Evolutionary conservation across 352 stramenopile species (phyloP).

Genomic region (Pythium sukuiense): DNA sequence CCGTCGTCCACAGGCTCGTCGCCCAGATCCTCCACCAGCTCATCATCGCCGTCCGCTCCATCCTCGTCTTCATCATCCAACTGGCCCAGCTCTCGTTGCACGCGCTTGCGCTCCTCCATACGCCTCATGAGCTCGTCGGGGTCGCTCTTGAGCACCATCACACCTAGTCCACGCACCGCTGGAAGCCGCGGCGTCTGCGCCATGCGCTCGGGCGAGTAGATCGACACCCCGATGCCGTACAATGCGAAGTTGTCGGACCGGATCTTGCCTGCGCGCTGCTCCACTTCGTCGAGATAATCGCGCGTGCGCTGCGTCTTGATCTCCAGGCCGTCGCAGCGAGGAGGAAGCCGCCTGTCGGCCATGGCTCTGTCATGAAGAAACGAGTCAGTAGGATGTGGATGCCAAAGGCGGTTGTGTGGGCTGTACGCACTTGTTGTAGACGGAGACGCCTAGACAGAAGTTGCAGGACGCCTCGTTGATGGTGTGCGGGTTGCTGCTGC

Average conservation of each 20-base stretch:
- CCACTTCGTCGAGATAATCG: conserved; percentile 50
- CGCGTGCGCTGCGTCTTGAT: conserved; percentile 36
- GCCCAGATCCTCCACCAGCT: conserved; percentile 40
- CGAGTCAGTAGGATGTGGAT: neutral
- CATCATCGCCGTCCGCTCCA: conserved; percentile 36
- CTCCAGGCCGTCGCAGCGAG: conserved; percentile 58
- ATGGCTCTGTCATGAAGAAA: conserved; percentile 42
- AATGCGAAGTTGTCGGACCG: conserved; percentile 56
- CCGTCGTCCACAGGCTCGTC: conserved; percentile 25
- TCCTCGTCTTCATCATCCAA: conserved; percentile 17
- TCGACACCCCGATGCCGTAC: conserved; percentile 55
- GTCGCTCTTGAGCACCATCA: conserved; percentile 52
- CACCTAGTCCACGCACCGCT: conserved; percentile 46
- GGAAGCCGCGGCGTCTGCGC: conserved; percentile 55
- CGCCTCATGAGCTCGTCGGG: conserved; percentile 54
- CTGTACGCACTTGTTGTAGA: conserved; percentile 66
- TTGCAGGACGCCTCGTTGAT: conserved; percentile 29
- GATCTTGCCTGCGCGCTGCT: conserved; percentile 44
- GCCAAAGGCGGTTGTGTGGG: neutral
- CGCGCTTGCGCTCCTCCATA: conserved; percentile 67
- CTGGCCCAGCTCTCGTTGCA: conserved; percentile 47
- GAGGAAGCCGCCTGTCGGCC: conserved; percentile 44
- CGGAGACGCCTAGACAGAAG: conserved; percentile 60
- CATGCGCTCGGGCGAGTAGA: conserved; percentile 67
- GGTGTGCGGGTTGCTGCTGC: neutral